A percentile compares a stretch with the other conserved stretches of the same genome.
These are phyloP conservation scores for Geum urbanum DNA, from an alignment of 306 rosid species.

Conservation along the genomic window DNA sequence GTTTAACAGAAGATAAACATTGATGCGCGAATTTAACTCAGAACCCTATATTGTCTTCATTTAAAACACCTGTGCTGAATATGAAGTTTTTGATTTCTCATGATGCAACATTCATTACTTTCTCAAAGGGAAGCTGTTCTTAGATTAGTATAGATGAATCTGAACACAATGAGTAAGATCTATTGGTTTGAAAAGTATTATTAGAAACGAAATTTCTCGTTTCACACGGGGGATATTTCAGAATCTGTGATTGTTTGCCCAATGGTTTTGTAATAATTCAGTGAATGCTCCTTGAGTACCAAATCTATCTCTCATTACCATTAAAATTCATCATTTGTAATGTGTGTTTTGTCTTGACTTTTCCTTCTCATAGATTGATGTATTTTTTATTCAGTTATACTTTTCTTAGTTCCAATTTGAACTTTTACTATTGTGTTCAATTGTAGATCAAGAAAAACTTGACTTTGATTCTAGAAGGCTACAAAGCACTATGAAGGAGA, in stretches of 20 bases:
- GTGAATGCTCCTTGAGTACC: background rate
- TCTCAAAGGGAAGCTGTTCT: slow-evolving; percentile 1
- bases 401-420: too few species aligned
- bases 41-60: too few species aligned
- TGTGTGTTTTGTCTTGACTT: too few species aligned
- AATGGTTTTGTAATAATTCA: background rate
- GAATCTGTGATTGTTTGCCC: background rate
- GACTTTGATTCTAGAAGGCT: too few species aligned
- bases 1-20: too few species aligned
- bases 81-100: background rate
- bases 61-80: too few species aligned
- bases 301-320: background rate
- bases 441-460: slow-evolving; percentile 65
- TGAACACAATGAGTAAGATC: background rate
- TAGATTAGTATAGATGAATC: background rate
- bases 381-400: too few species aligned
- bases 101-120: background rate
- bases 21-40: too few species aligned
- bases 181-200: background rate
- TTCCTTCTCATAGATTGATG: too few species aligned
- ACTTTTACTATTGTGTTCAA: too few species aligned
- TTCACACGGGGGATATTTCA: background rate
- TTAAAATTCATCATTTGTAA: background rate
- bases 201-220: background rate
- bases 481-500: too few species aligned